Evolutionary conservation across 306 rosid genomes (phyloP).

Genomic region (Castanea crenata): DNA sequence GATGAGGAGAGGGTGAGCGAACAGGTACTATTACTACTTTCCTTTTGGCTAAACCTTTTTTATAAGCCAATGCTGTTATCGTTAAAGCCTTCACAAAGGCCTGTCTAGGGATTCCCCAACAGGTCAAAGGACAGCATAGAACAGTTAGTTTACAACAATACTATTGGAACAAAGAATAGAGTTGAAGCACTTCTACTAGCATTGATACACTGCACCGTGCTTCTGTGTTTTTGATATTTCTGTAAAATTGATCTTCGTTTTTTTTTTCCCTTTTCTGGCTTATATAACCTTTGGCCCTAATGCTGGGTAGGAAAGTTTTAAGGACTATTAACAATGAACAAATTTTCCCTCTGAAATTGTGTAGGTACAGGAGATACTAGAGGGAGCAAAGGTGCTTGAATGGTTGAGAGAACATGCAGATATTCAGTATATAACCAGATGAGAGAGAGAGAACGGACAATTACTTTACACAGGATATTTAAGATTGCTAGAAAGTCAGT

Average conservation of each 20-base stretch:
- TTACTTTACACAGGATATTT: neutral
- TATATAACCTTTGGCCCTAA: constrained; percentile 1
- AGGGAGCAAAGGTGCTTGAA: constrained; percentile 98
- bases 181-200: constrained; percentile 3
- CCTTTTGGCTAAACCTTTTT: constrained; percentile 10
- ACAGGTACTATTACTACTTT: constrained; percentile 39
- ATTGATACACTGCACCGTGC: constrained; percentile 6
- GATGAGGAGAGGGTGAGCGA: constrained; percentile 82
- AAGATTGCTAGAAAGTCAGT: neutral
- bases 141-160: neutral
- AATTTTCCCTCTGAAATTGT: constrained; percentile 9
- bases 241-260: neutral
- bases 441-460: constrained; percentile 21
- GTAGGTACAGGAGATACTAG: constrained; percentile 95
- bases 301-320: neutral
- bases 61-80: constrained; percentile 11
- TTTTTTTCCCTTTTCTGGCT: neutral
- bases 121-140: neutral
- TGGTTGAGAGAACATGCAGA: constrained; percentile 89
- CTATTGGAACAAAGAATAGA: neutral
- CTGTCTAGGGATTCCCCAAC: neutral
- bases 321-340: constrained; percentile 5
- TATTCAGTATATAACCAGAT: constrained; percentile 59
- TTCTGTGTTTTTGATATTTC: neutral
- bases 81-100: constrained; percentile 10